Evolutionary conservation across 2,329 filamentous ascomycete species (phyloP).

Genomic region (Myrmaecium sp.): DNA sequence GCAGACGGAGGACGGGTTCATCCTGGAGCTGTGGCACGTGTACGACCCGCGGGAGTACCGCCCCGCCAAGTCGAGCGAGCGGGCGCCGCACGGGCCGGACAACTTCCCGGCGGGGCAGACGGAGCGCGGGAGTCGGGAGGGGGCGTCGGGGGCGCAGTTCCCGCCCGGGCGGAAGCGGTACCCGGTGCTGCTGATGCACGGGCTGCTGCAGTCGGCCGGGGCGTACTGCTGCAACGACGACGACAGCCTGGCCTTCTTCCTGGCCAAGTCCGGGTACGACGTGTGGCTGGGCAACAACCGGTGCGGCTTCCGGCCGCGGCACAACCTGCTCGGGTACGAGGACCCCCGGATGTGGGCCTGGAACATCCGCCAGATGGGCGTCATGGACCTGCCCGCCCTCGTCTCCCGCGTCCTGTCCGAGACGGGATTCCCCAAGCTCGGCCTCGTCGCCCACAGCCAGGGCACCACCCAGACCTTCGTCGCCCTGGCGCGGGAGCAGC

Average conservation of each 20-base stretch:
- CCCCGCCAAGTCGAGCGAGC: slow-evolving; percentile 31
- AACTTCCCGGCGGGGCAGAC: slow-evolving; percentile 35
- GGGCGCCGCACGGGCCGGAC: slow-evolving; percentile 40
- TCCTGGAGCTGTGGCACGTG: slow-evolving; percentile 78
- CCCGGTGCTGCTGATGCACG: slow-evolving; percentile 75
- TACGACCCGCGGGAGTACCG: slow-evolving; percentile 65
- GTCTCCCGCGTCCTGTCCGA: slow-evolving; percentile 63
- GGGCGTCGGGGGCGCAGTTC: slow-evolving; percentile 12
- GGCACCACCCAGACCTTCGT: slow-evolving; percentile 81
- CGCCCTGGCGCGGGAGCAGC: slow-evolving; percentile 75
- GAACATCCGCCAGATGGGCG: slow-evolving; percentile 90
- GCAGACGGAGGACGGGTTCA: slow-evolving; percentile 85
- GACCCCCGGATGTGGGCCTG: slow-evolving; percentile 94
- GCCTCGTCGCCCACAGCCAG: slow-evolving; percentile 74
- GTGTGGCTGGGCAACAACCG: slow-evolving; percentile 93
- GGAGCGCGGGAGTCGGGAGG: slow-evolving; percentile 2
- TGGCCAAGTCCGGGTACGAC: slow-evolving; percentile 83
- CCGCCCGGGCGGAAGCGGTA: slow-evolving; percentile 42
- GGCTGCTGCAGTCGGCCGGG: slow-evolving; percentile 71
- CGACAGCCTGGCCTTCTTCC: slow-evolving; percentile 74
- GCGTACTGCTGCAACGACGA: slow-evolving; percentile 86
- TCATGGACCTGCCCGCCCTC: slow-evolving; percentile 71
- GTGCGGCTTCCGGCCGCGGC: slow-evolving; percentile 67
- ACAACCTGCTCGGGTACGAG: slow-evolving; percentile 48
- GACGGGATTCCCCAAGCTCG: slow-evolving; percentile 70